Conservation (phyloP, 73 alveolate species). For the Tetrahymena elliotti region DNA sequence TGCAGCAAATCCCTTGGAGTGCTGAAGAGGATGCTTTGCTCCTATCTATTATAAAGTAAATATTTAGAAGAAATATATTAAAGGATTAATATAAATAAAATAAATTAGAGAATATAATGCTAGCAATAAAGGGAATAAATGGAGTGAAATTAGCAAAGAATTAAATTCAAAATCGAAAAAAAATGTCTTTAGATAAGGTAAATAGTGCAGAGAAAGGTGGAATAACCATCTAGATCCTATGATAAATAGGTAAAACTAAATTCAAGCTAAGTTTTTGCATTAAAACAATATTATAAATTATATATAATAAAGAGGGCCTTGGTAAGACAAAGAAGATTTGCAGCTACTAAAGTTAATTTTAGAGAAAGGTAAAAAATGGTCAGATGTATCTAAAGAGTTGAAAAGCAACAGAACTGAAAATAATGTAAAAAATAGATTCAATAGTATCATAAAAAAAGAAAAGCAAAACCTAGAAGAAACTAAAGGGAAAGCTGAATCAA, state of each 20-base stretch:
- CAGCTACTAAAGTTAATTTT: conserved; percentile 3
- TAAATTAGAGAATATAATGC: neutral
- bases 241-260: neutral
- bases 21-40: conserved; percentile 32
- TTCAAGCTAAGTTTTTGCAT: neutral
- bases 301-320: conserved; percentile 20
- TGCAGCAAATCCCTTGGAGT: conserved; percentile 42
- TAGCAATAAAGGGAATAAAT: conserved; percentile 24
- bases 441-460: conserved; percentile 39
- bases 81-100: neutral
- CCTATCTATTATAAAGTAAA: neutral
- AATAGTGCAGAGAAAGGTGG: conserved; percentile 45
- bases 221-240: conserved; percentile 27
- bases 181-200: conserved; percentile 23
- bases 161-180: conserved; percentile 23
- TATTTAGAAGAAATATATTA: neutral
- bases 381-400: conserved; percentile 31
- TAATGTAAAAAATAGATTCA: conserved; percentile 24
- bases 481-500: conserved; percentile 9
- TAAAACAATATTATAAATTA: neutral
- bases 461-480: conserved; percentile 12
- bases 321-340: conserved; percentile 38
- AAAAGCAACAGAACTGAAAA: conserved; percentile 30
- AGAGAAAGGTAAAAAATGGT: conserved; percentile 40
- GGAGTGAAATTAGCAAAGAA: conserved; percentile 46